Evolutionary conservation across 1,284 basidiomycete species (phyloP).

Genomic region (Sanghuangporus baumii): DNA sequence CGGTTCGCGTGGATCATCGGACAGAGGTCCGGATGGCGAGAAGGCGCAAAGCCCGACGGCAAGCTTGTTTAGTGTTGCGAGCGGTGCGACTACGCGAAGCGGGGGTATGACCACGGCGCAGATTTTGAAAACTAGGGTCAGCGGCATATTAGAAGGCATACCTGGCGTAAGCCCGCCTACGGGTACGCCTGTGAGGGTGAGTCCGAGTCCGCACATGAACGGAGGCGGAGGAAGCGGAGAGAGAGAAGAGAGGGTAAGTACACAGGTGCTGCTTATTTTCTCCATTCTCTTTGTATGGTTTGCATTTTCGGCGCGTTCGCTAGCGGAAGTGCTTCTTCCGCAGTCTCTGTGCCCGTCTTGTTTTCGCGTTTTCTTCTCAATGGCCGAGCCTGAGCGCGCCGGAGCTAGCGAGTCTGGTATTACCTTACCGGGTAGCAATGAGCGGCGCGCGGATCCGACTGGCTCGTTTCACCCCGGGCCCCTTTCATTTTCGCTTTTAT

Average conservation of each 20-base stretch:
- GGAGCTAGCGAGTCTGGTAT: not conserved
- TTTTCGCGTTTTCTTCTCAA: not conserved
- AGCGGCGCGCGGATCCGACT: not conserved
- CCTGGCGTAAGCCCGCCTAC: not conserved
- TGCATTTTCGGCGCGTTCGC: not conserved
- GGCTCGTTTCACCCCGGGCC: not conserved
- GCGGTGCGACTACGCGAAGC: conserved; percentile 3
- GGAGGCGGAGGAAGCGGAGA: not conserved
- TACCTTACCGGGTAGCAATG: not conserved
- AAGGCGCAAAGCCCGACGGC: conserved; percentile 11
- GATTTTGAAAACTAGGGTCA: conserved; percentile 7
- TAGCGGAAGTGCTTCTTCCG: not conserved
- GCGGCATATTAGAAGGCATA: not conserved
- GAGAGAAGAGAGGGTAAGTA: not conserved
- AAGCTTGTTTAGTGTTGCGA: conserved; percentile 11
- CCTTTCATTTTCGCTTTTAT: not conserved
- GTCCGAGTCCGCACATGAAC: not conserved
- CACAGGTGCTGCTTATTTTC: not conserved
- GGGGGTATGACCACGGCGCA: conserved; percentile 12
- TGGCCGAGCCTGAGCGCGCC: not conserved
- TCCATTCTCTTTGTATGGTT: not conserved
- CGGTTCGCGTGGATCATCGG: not conserved
- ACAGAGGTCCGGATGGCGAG: not conserved
- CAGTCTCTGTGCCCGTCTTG: not conserved
- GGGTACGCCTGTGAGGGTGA: not conserved